Evolutionary conservation across 2,329 filamentous ascomycete genomes (phyloP), one percentile per base, ranked within the genome.

Genomic region (Ambrosiella xylebori): DNA sequence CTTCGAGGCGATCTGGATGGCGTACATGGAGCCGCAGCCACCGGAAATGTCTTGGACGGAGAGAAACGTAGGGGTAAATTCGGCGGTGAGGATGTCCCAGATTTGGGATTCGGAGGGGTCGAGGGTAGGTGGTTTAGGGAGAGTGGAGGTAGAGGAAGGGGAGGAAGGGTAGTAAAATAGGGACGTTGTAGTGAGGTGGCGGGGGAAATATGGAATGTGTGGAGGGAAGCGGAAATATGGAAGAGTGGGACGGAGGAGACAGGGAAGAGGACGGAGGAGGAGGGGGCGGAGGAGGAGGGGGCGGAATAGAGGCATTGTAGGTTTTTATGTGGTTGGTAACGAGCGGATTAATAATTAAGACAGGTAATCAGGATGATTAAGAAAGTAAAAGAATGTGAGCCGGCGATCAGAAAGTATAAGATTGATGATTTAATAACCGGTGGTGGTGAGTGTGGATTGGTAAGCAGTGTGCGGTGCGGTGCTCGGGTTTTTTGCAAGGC

Each of bases 1-100:
- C 52, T 81, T 75, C 7, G 84, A 86, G 53, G 81, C 77, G 63
- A 93, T 82, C 65, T 90, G 84, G 63, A 94, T 84, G 58, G 82
- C 84, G 71, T 93, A 93, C 88, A 93, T 93, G 66, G 82, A 86
- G 8, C 87, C 87, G 71, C 87, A 94, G 37, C 87, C 87, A 60
- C 88, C 87, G 27, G 84, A 88, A 56, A 93, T 80, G 70, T 94
- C 87, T 68, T 85, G 83, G 8, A 93, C 85, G 68, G 81, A 69
- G 35, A 82, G 69, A 60, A 76, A 69, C 0, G 73, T 74, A 0
- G 78, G 77, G 1, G 67, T 62, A 58, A 81, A 77, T 64, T 76
- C 76, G 6, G 69, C 68, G 15, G 68, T 63, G 56, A 81, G 70
- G 54, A 74, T 70, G 59, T 77, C 74, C 71, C 79, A 84, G 64